Evolutionary conservation across 148 eudicot genomes (phyloP), one percentile per base, ranked within the genome.

Genomic region (Fallopia convolvulus): DNA sequence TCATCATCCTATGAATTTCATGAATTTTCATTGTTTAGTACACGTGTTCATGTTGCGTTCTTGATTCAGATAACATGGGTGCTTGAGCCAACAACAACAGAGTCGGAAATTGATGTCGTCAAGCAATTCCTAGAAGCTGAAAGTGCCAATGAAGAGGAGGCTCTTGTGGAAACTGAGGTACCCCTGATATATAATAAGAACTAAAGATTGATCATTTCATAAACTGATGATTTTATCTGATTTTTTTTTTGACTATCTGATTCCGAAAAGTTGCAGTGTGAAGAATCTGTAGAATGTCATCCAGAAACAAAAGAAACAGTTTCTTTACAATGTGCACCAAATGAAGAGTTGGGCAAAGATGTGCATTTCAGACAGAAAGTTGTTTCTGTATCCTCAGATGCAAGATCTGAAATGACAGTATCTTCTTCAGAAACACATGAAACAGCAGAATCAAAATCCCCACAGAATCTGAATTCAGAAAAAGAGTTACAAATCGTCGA

Each of bases 21-120:
- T 21, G 49, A 15, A 30, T 47, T 5, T 58, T 39, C 61, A 23
- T 68, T 55, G 48, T 65, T 65, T 13, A 73, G 32, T 9, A 48
- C 40, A 39, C 9, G 32, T 53, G 68, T 20, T 77, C 8, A 12
- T 30, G 26, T 48, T 77, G 1, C 21, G 15, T 68, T 68, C 41
- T 68, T 9, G 32, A 36, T 81, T 75, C 80, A 89, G 92, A 86
- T 91, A 74, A 47, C 60, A 0, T 86, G 88, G 89, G 72, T 81
- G 78, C 87, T 91, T 78, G 77, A 85, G 23, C 78, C 80, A 33
- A 84, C 85, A 74, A 72, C 68, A 7, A 75, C 81, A 18, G 95
- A 91, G 83, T 70, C 76, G 6, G 74, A 80, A 30, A 72, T 81
- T 77, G 86, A 86, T 77, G 42, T 84, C 46, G 75, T 91, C 36